phyloP scores from a whole-genome alignment of 1,139 yeast species.

The Tardiomyces blankii region DNA sequence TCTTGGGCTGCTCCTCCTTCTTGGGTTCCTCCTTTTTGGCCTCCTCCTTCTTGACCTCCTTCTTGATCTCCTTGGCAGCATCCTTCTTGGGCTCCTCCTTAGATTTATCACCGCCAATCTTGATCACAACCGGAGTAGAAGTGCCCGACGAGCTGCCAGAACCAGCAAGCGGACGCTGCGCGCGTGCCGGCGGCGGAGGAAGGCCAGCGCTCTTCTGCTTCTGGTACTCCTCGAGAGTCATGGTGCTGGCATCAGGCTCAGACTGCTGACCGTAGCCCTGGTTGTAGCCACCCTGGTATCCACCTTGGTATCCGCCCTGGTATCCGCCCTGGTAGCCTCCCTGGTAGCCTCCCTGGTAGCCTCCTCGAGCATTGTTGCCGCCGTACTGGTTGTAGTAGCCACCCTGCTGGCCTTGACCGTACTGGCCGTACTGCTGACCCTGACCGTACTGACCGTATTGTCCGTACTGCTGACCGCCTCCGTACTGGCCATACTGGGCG shows the following conservation, averaged over 20 bases:
- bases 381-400: constrained; percentile 19
- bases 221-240: constrained; percentile 83
- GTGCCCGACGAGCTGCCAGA: background rate
- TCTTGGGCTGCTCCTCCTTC: constrained; percentile 23
- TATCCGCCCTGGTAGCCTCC: constrained; percentile 20
- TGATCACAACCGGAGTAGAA: constrained; percentile 4
- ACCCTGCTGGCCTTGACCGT: constrained; percentile 20
- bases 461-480: constrained; percentile 22
- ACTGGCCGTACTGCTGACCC: constrained; percentile 22
- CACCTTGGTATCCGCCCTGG: constrained; percentile 21
- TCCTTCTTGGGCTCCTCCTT: constrained; percentile 4
- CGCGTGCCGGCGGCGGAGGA: constrained; percentile 11
- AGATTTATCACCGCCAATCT: constrained; percentile 15
- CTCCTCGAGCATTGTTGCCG: constrained; percentile 14
- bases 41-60: constrained; percentile 21
- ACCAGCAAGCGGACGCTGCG: background rate
- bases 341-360: constrained; percentile 26
- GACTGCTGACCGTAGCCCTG: constrained; percentile 23
- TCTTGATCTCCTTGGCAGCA: constrained; percentile 9
- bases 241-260: constrained; percentile 33
- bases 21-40: constrained; percentile 23
- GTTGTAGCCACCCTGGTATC: constrained; percentile 17
- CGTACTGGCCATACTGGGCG: constrained; percentile 23
- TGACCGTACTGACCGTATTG: too few relatives aligned
- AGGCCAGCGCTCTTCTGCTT: constrained; percentile 44